A percentile compares a stretch with the other conserved stretches of the same genome.
These are phyloP conservation scores for Fusarium torreyae DNA, from an alignment of 2,329 filamentous ascomycete genomes.

Conservation along the genomic window DNA sequence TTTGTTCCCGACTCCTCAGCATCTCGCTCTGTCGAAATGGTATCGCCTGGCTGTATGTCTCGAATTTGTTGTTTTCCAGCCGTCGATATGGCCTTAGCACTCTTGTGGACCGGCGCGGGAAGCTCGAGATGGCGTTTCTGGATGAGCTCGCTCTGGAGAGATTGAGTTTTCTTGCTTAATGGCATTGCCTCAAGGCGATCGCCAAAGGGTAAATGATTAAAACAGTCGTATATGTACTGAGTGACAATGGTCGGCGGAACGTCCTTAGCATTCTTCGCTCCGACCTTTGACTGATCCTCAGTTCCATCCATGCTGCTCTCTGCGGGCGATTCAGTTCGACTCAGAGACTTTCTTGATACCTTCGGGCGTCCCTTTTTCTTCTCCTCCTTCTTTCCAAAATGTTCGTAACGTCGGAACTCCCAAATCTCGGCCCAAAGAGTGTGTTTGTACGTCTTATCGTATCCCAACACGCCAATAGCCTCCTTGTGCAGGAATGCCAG, in stretches of 20 bases:
- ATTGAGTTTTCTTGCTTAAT: slow-evolving; percentile 47
- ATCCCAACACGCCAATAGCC: slow-evolving; percentile 63
- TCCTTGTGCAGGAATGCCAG: slow-evolving; percentile 77
- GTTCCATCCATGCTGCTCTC: neutral
- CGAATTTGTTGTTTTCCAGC: slow-evolving; percentile 45
- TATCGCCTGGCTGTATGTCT: slow-evolving; percentile 62
- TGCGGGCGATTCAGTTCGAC: slow-evolving; percentile 1
- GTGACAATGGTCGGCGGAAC: slow-evolving; percentile 75
- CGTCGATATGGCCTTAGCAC: slow-evolving; percentile 43
- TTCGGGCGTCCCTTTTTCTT: neutral
- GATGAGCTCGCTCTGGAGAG: slow-evolving; percentile 51
- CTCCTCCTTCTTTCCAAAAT: neutral
- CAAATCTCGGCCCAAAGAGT: slow-evolving; percentile 69
- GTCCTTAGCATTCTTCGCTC: slow-evolving; percentile 20
- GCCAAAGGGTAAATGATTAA: slow-evolving; percentile 74
- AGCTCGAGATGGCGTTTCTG: slow-evolving; percentile 49
- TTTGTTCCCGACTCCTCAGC: slow-evolving; percentile 62
- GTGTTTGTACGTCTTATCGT: slow-evolving; percentile 54
- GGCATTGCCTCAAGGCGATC: slow-evolving; percentile 61
- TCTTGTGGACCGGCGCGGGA: slow-evolving; percentile 42
- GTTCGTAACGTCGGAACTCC: slow-evolving; percentile 55
- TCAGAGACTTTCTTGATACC: slow-evolving; percentile 1
- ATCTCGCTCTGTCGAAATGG: slow-evolving; percentile 65
- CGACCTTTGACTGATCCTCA: neutral
- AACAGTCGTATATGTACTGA: slow-evolving; percentile 75